Conservation (phyloP, 768 basidiomycete genomes). For the Rhodotorula babjevae region DNA sequence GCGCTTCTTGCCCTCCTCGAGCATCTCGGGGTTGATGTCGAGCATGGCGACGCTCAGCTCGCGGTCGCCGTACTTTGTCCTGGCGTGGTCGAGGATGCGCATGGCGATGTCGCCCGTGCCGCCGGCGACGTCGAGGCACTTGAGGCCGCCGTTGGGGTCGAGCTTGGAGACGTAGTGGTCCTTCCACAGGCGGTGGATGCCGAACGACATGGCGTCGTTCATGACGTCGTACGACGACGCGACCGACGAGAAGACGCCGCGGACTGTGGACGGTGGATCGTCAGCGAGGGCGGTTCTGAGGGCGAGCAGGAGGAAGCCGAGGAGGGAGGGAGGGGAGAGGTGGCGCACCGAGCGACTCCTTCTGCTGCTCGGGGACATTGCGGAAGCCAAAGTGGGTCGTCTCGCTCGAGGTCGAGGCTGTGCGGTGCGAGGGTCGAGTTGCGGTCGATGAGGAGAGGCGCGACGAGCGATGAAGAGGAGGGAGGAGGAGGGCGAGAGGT, state of each 20-base stretch:
- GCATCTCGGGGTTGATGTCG: slow-evolving; percentile 93
- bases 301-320: too few relatives aligned
- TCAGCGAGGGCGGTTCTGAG: background rate
- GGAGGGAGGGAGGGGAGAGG: background rate
- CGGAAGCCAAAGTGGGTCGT: slow-evolving; percentile 84
- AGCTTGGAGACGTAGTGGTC: slow-evolving; percentile 59
- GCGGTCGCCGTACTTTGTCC: slow-evolving; percentile 81
- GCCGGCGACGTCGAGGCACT: slow-evolving; percentile 92
- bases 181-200: slow-evolving; percentile 96
- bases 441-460: background rate
- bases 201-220: slow-evolving; percentile 98
- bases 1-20: slow-evolving; percentile 79
- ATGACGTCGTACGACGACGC: slow-evolving; percentile 93
- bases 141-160: slow-evolving; percentile 56
- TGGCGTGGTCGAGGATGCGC: slow-evolving; percentile 81
- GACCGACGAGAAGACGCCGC: slow-evolving; percentile 89
- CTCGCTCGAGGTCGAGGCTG: background rate
- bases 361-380: slow-evolving; percentile 75
- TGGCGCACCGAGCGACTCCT: slow-evolving; percentile 63
- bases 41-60: slow-evolving; percentile 83
- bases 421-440: too few relatives aligned
- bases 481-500: background rate
- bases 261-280: slow-evolving; percentile 54
- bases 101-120: slow-evolving; percentile 96
- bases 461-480: background rate